Conservation (phyloP, 768 basidiomycete genomes). For the Lenzites betulinus region DNA sequence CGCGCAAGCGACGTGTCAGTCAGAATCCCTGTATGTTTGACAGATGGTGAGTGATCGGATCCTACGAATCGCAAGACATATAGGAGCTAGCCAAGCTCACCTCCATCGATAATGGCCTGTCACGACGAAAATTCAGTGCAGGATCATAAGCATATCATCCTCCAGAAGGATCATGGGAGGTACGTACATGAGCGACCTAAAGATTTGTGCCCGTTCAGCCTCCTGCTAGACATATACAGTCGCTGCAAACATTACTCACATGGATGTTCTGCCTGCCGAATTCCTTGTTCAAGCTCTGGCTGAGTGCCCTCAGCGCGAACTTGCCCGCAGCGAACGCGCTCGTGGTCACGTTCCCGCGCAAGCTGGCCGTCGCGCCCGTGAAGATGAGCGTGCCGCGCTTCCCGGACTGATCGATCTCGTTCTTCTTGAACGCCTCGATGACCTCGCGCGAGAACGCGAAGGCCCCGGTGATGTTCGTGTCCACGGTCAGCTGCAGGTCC, state of each 20-base stretch:
- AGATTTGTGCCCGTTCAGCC: neutral
- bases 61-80: neutral
- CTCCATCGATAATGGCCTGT: conserved; percentile 73
- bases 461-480: conserved; percentile 39
- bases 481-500: conserved; percentile 32
- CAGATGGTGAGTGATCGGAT: neutral
- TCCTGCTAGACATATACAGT: neutral
- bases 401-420: conserved; percentile 33
- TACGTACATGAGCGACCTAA: conserved; percentile 67
- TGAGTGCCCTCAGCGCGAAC: conserved; percentile 42
- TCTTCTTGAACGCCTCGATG: conserved; percentile 37
- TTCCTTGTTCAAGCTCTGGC: conserved; percentile 46
- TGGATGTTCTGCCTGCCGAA: conserved; percentile 49
- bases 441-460: conserved; percentile 42
- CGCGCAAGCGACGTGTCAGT: conserved; percentile 38
- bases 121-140: neutral
- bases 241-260: conserved; percentile 21
- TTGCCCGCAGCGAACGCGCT: conserved; percentile 45
- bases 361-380: conserved; percentile 46
- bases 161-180: neutral
- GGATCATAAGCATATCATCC: neutral
- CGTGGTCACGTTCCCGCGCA: conserved; percentile 41
- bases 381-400: conserved; percentile 45
- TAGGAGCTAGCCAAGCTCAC: conserved; percentile 28
- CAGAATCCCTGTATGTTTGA: conserved; percentile 34